Base-by-base conservation (phyloP, 2,329 filamentous ascomycete species). In the Fonsecaea nubica region DNA sequence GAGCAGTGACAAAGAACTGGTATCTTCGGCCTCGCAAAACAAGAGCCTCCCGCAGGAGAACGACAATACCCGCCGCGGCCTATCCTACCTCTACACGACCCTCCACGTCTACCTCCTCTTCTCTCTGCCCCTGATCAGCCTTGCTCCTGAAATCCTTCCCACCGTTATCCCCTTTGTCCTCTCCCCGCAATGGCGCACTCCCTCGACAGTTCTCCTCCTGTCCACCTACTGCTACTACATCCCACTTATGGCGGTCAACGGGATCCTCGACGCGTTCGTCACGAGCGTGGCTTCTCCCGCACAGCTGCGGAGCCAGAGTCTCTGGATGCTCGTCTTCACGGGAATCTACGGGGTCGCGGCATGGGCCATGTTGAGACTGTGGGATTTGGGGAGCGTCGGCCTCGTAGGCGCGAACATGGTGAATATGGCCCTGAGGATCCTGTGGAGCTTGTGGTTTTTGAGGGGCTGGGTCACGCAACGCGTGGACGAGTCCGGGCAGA, bases 141-240 rank as follows among this genome's bases (percentile, higher is more conserved):
- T 97, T 1, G 93, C 92, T 0, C 94, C 95, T 0, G 84, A 87
- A 10, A 84, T 92, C 13, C 90, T 93, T 0, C 90, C 92, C 0
- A 81, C 90, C 0, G 84, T 94, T 0, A 86, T 98, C 0, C 83
- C 86, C 21, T 79, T 96, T 4, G 82, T 98, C 1, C 92, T 93
- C 0, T 93, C 94, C 1, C 81, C 84, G 0, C 86, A 85, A 64
- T 99, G 95, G 95, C 84, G 87, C 0, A 83, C 83, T 3, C 89
- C 90, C 0, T 90, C 90, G 52, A 92, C 93, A 0, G 89, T 89
- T 5, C 78, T 84, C 8, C 89, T 95, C 3, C 84, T 99, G 6
- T 88, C 89, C 0, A 85, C 85, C 0, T 99, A 97, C 78, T 93
- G 92, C 80, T 93, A 92, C 78, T 98, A 97, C 80, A 92, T 99